A percentile compares a stretch with the other conserved stretches of the same genome.
These are phyloP conservation scores for Eleusine coracana DNA, from an alignment of 176 grass and related monocot genomes.

Conservation along the genomic window DNA sequence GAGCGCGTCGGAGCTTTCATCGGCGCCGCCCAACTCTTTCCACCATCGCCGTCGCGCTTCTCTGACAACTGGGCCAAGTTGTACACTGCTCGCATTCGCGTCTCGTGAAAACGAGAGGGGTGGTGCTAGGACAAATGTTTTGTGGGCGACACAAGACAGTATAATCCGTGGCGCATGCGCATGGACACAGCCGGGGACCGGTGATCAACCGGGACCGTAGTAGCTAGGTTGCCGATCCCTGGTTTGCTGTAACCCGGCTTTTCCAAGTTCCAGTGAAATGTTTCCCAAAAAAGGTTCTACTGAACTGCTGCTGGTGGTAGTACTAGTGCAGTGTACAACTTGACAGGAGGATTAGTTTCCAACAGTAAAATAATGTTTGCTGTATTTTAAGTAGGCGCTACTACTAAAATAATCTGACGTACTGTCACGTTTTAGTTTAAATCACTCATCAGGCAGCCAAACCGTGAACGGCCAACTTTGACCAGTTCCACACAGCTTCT, in stretches of 20 bases:
- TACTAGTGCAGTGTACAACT: too few species aligned
- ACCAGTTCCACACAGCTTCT: background rate
- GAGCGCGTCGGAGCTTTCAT: background rate
- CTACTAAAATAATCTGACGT: background rate
- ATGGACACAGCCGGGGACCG: background rate
- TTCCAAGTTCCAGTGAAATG: background rate
- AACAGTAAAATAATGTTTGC: background rate
- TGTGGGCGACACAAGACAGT: background rate
- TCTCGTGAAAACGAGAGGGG: background rate
- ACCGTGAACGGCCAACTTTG: background rate
- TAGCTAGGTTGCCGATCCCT: background rate
- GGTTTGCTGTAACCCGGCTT: background rate
- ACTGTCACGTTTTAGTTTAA: background rate
- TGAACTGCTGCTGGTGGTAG: too few species aligned
- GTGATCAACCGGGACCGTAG: background rate
- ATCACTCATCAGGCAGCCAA: background rate
- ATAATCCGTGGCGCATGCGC: background rate
- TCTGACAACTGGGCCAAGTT: too few species aligned
- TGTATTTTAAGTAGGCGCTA: background rate
- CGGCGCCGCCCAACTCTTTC: background rate
- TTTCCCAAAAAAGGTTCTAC: too few species aligned
- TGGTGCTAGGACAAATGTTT: background rate
- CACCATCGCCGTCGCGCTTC: background rate
- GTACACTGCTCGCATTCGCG: too few species aligned
- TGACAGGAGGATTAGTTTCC: background rate